These are phyloP conservation scores for Dendrocalamus sinicus DNA, from an alignment of 176 grass and related monocot genomes.

Conservation along the genomic window DNA sequence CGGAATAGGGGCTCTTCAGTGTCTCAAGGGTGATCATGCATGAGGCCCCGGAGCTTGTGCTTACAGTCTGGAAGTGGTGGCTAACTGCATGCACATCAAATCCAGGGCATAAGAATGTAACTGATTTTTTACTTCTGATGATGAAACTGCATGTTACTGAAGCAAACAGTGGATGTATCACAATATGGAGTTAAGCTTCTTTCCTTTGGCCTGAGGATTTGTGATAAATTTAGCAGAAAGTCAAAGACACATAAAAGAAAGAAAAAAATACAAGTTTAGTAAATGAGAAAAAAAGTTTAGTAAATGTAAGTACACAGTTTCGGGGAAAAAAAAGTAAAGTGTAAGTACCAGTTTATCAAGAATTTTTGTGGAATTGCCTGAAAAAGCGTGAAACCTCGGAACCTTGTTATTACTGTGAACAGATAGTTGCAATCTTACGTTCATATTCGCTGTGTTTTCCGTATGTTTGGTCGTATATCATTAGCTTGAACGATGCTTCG, in stretches of 20 bases:
- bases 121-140: background rate
- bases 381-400: no score
- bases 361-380: background rate
- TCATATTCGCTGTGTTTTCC: conserved; percentile 33
- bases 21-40: conserved; percentile 43
- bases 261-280: background rate
- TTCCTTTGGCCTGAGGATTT: no score
- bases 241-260: background rate
- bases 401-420: background rate
- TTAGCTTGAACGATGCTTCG: conserved; percentile 37
- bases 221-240: no score
- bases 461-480: conserved; percentile 41
- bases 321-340: no score
- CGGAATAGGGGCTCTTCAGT: conserved; percentile 5
- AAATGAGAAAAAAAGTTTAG: no score
- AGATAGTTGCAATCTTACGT: background rate
- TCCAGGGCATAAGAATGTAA: background rate
- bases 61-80: conserved; percentile 33
- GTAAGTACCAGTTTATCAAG: background rate
- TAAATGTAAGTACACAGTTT: no score
- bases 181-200: background rate
- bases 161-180: background rate
- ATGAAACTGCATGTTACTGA: background rate
- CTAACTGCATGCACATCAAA: conserved; percentile 10
- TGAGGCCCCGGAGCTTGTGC: conserved; percentile 7